Evolutionary conservation across 2,329 filamentous ascomycete genomes (phyloP).

Genomic region (Exophiala phaeomuriformis): DNA sequence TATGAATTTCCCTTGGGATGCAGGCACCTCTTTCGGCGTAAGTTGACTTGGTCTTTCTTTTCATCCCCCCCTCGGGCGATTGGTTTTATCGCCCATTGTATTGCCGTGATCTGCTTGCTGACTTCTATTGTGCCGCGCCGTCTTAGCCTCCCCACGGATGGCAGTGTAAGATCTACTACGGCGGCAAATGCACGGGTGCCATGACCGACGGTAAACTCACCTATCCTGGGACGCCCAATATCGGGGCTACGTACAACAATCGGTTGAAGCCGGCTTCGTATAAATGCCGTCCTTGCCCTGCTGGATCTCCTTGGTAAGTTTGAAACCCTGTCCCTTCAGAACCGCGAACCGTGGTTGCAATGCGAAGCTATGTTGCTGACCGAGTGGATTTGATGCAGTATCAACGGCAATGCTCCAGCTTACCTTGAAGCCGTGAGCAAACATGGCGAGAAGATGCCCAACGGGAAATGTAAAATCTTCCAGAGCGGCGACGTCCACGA

Average conservation of each 20-base stretch:
- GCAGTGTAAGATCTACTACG: constrained; percentile 19
- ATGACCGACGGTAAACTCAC: constrained; percentile 18
- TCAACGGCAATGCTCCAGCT: constrained; percentile 17
- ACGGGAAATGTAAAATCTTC: constrained; percentile 1
- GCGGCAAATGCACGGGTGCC: constrained; percentile 5
- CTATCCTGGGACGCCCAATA: constrained; percentile 14
- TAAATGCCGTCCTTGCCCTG: constrained; percentile 14
- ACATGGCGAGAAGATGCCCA: background rate
- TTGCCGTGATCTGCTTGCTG: background rate
- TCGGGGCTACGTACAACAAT: constrained; percentile 10
- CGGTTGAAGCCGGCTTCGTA: constrained; percentile 5
- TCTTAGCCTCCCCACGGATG: constrained; percentile 9
- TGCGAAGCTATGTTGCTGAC: too few species aligned
- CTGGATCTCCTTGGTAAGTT: constrained; percentile 15
- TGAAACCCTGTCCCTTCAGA: background rate
- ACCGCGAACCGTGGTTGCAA: too few species aligned
- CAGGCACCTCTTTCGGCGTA: constrained; percentile 17
- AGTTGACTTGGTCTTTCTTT: background rate
- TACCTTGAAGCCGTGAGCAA: background rate
- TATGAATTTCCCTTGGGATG: constrained; percentile 5
- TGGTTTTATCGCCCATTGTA: background rate
- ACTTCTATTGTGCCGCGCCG: background rate
- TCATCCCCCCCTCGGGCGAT: background rate
- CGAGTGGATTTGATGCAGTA: background rate
- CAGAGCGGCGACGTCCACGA: background rate